Base-by-base conservation (phyloP, 1,139 yeast genomes). In the Meyerozyma athensensis region DNA sequence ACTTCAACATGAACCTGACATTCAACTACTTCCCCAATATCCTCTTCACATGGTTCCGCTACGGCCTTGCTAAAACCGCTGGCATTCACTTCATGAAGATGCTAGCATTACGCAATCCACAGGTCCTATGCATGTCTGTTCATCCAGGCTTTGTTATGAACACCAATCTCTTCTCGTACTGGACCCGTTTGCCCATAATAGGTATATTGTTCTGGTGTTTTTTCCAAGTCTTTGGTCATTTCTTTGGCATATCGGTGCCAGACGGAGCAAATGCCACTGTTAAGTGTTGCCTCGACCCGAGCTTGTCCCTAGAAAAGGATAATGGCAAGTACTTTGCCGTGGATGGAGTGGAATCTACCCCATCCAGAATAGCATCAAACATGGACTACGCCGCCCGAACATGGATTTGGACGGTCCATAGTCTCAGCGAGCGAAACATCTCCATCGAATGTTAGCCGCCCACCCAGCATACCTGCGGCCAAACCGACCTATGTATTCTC, bases 101-200 rank as follows among this genome's bases (percentile, higher is more conserved):
- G 60, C 56, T 87, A 28, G 77, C 92, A 0, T 64, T 76, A 35
- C 70, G 81, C 43, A 73, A 84, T 54, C 95, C 95, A 0, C 68
- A 76, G 23, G 68, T 87, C 7, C 57, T 81, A 24, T 77, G 81
- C 41, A 57, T 78, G 35, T 74, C 89, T 1, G 86, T 86, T 1
- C 94, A 86, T 52, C 96, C 96, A 0, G 97, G 97, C 0, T 73
- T 86, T 43, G 86, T 86, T 10, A 79, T 85, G 81, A 80, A 81
- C 51, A 81, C 96, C 4, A 81, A 81, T 47, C 57, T 84, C 36
- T 81, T 83, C 53, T 66, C 83, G 30, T 83, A 82, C 56, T 82
- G 89, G 79, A 82, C 92, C 2, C 62, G 86, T 42, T 61, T 82
- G n/a, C 95, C 95, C 1, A 62, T 85, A 2, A 67, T 86, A 7